phyloP scores from a whole-genome alignment of 371 early-diverging fungal genomes.

The Dentiscutata heterogama region DNA sequence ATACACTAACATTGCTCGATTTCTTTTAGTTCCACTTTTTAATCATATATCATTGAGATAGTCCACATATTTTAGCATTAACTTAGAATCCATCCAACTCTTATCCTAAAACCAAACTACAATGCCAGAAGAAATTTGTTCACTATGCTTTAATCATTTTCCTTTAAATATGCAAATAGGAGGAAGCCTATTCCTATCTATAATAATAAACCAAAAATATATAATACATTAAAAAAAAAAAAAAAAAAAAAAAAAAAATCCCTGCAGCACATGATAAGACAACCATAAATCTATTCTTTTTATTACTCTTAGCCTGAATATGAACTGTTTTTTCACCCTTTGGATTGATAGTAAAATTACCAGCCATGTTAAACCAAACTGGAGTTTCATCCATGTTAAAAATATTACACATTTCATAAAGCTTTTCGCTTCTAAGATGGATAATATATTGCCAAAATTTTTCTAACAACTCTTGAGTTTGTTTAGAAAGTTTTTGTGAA shows the following conservation, averaged over 20 bases:
- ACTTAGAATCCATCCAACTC: not conserved
- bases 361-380: not conserved
- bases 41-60: not conserved
- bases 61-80: conserved; percentile 15
- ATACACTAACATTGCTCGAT: not conserved
- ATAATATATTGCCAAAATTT: not conserved
- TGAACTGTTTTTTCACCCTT: conserved; percentile 16
- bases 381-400: conserved; percentile 6
- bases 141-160: not conserved
- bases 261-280: conserved; percentile 22
- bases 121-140: not conserved
- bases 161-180: conserved; percentile 33
- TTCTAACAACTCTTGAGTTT: not conserved
- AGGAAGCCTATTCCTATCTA: not conserved
- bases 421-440: too few relatives aligned
- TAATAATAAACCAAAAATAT: not conserved
- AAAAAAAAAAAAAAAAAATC: not conserved
- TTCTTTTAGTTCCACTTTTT: not conserved
- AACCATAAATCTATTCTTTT: conserved; percentile 22
- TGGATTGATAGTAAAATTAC: not conserved
- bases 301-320: not conserved
- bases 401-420: not conserved
- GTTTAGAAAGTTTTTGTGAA: not conserved
- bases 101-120: conserved; percentile 21
- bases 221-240: not conserved